Evolutionary conservation across 192 early-diverging fungal genomes (phyloP).

Genomic region (Funneliformis mosseae): DNA sequence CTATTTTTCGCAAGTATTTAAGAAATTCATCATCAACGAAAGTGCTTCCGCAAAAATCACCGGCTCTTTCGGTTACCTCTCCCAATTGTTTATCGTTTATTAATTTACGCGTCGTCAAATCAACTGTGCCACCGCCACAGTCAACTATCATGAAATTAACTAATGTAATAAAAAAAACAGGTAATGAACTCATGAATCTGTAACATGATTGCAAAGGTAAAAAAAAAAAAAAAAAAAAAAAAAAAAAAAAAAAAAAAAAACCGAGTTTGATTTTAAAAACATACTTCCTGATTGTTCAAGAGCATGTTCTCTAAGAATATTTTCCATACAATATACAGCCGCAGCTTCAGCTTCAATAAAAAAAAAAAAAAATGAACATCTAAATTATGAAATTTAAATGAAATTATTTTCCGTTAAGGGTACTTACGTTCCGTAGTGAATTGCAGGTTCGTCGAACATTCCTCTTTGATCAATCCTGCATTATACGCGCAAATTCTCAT

Average conservation of each 20-base stretch:
- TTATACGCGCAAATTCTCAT: constrained; percentile 56
- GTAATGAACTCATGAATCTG: no score
- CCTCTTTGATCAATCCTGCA: constrained; percentile 48
- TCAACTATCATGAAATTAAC: constrained; percentile 61
- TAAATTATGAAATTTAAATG: background rate
- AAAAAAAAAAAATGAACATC: background rate
- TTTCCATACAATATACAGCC: constrained; percentile 3
- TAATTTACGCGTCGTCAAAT: constrained; percentile 44
- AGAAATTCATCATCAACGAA: constrained; percentile 22
- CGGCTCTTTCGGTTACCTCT: constrained; percentile 1
- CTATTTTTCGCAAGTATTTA: constrained; percentile 7
- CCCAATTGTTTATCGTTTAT: background rate
- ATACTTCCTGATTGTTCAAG: background rate
- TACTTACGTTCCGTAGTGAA: constrained; percentile 12
- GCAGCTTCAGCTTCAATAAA: constrained; percentile 19
- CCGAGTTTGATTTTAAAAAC: background rate
- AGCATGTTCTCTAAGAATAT: background rate
- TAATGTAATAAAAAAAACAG: no score
- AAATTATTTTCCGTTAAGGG: background rate
- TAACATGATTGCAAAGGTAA: no score
- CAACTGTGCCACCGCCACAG: constrained; percentile 60
- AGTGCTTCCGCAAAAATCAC: constrained; percentile 17
- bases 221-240: no score
- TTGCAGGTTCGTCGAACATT: background rate
- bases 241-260: no score